Base-by-base conservation (phyloP, 352 stramenopile species). In the Elongisporangium prolatum region DNA sequence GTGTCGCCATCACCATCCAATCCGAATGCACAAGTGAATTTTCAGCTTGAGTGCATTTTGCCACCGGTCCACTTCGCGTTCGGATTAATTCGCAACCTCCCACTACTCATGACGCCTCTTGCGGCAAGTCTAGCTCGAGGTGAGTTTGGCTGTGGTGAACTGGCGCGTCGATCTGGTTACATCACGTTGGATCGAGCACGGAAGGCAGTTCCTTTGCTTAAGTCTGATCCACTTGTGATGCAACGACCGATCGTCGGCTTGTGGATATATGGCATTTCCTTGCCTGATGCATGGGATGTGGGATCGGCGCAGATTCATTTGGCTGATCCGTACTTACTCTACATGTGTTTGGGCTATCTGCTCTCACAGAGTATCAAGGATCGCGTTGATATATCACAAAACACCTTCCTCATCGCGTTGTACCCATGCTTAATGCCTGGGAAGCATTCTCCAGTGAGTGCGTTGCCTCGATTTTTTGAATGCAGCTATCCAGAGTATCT, bases 31-130 rank as follows among this genome's bases (percentile, higher is more conserved):
- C 68, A 84, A 48, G 40, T 88, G 21, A 69, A 86, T 47, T 69
- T 82, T 17, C 77, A 72, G 51, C 57, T 72, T 37, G 75, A 80
- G 65, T 88, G 66, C 60, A 63, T 24, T 3, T 55, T 60, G 21
- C 73, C 65, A 18, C 59, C 66, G 11, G 59, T 84, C 17, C 50
- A 69, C n/a, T 74, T 91, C 16, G 66, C 79, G 38, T 82, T 89
- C 25, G 66, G 61, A 7, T 67, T 90, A 7, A 78, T 93, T 40
- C 77, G 80, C 2, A 91, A 77, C 48, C 67, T 93, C 10, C 83
- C 83, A n/a, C 37, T 89, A 25, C 69, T 91, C 11, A 89, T 91
- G 80, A 93, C 83, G 1, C 80, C 83, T 14, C 74, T 93, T 4
- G 80, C 80, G 7, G 69, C 60, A 20, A 87, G 71, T 57, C 58